A percentile compares a stretch with the other conserved stretches of the same genome.
Evolutionary conservation across 1,139 yeast species (phyloP).

Genomic region (Lodderomyces pseudojiufengensis): DNA sequence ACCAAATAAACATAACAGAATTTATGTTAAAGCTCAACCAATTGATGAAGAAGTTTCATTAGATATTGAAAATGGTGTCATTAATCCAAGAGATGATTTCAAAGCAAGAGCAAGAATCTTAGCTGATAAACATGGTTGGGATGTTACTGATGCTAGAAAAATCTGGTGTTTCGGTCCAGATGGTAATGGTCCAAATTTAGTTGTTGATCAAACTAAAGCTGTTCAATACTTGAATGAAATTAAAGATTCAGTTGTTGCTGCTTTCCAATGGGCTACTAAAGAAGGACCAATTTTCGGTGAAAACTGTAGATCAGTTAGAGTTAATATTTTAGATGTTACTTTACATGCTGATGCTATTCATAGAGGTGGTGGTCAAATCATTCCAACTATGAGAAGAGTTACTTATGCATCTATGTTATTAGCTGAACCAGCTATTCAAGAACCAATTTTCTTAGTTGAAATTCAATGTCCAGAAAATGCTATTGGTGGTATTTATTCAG

Average conservation of each 20-base stretch:
- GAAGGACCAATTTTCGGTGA: constrained; percentile 99
- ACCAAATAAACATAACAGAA: constrained; percentile 99
- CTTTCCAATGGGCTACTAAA: constrained; percentile 99
- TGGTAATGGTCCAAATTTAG: constrained; percentile 98
- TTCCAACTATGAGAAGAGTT: constrained; percentile 99
- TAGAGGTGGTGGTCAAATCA: constrained; percentile 99
- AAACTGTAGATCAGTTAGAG: constrained; percentile 91
- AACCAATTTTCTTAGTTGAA: constrained; percentile 99
- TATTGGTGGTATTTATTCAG: constrained; percentile 99
- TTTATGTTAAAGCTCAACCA: constrained; percentile 97
- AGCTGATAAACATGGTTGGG: constrained; percentile 99
- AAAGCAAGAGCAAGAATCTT: constrained; percentile 98
- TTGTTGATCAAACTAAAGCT: constrained; percentile 99
- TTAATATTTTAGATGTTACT: constrained; percentile 98
- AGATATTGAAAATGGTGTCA: constrained; percentile 91
- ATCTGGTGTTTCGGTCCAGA: constrained; percentile 99
- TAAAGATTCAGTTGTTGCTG: constrained; percentile 99
- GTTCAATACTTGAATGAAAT: constrained; percentile 98
- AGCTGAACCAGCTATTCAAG: constrained; percentile 99
- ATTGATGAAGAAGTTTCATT: constrained; percentile 86
- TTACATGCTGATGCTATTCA: constrained; percentile 99
- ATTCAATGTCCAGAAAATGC: constrained; percentile 99
- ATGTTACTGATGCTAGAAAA: constrained; percentile 99
- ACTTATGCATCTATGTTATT: constrained; percentile 97
- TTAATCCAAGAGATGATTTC: constrained; percentile 96